Base-by-base conservation (phyloP, 2,329 filamentous ascomycete genomes). In the Paramyrothecium sp. region DNA sequence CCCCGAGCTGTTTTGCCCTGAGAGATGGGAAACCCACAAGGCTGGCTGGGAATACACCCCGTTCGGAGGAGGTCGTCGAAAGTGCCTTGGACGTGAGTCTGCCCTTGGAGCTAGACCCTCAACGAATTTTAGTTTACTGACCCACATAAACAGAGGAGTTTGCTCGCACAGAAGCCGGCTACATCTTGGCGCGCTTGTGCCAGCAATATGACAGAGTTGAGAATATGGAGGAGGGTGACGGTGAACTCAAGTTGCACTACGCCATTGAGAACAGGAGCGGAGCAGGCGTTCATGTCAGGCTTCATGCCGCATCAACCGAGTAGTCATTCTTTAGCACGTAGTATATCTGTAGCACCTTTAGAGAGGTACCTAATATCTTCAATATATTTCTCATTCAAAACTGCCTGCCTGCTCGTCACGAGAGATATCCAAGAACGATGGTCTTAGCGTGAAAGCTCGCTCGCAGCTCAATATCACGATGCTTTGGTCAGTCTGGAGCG, bases 1-100 rank as follows among this genome's bases (percentile, higher is more conserved):
- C 44, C 70, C 75, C 12, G 65, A 74, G 5, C 68, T 74, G 23
- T 79, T 77, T 61, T 70, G 65, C 48, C 77, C 77, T 1, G 75
- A 78, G 60, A 63, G 77, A 19, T 80, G 69, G 68, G 58, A 65
- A 59, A 59, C 65, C 58, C 53, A 65, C 26, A 50, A 58, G 2
- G 64, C 65, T 3, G 62, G 65, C 20, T 69, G 65, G 67, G 63
- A 67, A 21, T 69, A 61, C 44, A 59, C 67, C 7, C 66, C 67
- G 3, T 69, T 69, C 54, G 67, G 66, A 26, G 65, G 65, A 21
- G 67, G 67, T 2, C 67, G 66, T 7, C 60, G 67, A 23, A 69
- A 67, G 54, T 69, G 67, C 58, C 62, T 69, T 16, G 67, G 67
- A 11, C 65, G 67, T 57, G 64, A 67, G 46, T 69, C 65, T 51